Base-by-base conservation (phyloP, 805 yeast species). In the Saturnispora besseyi region DNA sequence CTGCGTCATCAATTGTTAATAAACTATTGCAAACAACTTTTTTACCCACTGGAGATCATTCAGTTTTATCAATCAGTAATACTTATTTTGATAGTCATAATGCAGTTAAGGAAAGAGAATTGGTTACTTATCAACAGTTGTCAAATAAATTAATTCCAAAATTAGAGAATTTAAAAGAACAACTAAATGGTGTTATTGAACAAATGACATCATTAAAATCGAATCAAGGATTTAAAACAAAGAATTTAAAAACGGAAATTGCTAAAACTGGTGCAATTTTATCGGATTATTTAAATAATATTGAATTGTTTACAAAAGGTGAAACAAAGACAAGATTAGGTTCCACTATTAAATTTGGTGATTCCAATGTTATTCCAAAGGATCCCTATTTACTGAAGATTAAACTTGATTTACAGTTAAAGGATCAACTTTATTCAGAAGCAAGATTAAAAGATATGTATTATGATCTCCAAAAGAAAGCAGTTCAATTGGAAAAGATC, bases 341-440 rank as follows among this genome's bases (percentile, higher is more conserved):
- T 12, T 57, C 69, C 4, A 53, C 50, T 7, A 42, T 63, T 44
- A 61, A 57, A 30, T 55, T 59, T 12, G 47, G 48, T 12, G 50
- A 54, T 24, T 43, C 46, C 26, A 61, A 59, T 34, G 48, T 51
- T 45, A 61, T 51, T 12, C 61, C 61, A 49, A 66, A 56, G 48
- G 90, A 83, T 62, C 89, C 90, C 7, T 83, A 79, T 56, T 59
- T 82, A 44, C 67, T 81, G 44, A 80, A 81, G 60, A 63, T 81
- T 41, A 78, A 74, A 61, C 67, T 83, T 51, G 87, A 82, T 59
- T 66, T 81, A 49, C 89, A 83, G 64, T 67, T 83, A 61, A 80
- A 79, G 56, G 73, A 76, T 56, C 89, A 83, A 61, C 59, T 78
- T 37, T 68, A 73, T 49, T 83, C 81, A 57, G 90, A 83, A 61